Evolutionary conservation across 805 yeast species (phyloP).

Genomic region (Lachancea nothofagi): DNA sequence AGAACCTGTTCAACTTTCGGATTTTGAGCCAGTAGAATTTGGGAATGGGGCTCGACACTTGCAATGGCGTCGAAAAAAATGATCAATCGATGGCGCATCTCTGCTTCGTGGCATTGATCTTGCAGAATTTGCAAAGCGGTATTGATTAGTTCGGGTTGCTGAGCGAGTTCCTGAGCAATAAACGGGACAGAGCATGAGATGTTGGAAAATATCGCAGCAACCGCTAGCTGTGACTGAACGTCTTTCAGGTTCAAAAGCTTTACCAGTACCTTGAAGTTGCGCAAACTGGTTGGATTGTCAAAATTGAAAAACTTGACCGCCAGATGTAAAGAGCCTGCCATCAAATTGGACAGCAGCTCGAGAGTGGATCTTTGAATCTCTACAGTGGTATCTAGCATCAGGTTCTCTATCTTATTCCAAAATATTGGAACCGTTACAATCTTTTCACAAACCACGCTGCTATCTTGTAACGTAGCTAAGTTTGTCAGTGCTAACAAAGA

Average conservation of each 20-base stretch:
- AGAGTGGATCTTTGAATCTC: conserved; percentile 53
- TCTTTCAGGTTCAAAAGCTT: conserved; percentile 39
- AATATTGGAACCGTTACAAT: conserved; percentile 33
- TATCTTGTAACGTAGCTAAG: conserved; percentile 45
- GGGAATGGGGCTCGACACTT: neutral
- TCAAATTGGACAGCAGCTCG: conserved; percentile 60
- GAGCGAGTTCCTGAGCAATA: conserved; percentile 30
- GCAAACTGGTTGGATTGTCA: conserved; percentile 33
- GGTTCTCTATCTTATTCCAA: conserved; percentile 43
- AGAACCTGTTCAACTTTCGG: neutral
- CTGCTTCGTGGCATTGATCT: conserved; percentile 28
- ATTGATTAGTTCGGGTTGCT: conserved; percentile 22
- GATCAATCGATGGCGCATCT: conserved; percentile 31
- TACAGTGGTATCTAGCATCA: conserved; percentile 41
- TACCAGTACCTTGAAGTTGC: conserved; percentile 39
- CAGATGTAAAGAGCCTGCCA: conserved; percentile 36
- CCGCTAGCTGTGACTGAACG: conserved; percentile 39
- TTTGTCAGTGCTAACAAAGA: conserved; percentile 64
- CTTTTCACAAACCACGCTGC: conserved; percentile 32
- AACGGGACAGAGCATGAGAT: conserved; percentile 34
- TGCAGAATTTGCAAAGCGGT: conserved; percentile 24
- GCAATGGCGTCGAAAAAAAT: conserved; percentile 30
- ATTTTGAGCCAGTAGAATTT: neutral
- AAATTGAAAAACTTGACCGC: conserved; percentile 56
- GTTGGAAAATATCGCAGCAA: conserved; percentile 35